phyloP scores from a whole-genome alignment of 306 rosid genomes.

The Rosa chinensis region DNA sequence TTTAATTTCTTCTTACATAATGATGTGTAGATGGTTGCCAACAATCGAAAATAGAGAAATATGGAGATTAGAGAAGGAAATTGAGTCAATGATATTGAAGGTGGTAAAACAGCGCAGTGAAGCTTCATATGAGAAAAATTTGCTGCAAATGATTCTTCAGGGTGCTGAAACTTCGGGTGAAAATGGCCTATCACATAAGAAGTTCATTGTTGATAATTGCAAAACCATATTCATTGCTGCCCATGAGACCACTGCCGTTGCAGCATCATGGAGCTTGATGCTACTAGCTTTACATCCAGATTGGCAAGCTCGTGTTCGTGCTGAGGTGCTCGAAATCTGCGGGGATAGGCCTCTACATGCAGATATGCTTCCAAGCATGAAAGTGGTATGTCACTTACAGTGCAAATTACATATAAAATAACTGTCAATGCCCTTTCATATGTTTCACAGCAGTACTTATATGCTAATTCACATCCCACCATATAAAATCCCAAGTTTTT shows the following conservation, averaged over 20 bases:
- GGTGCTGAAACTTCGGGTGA: constrained; percentile 39
- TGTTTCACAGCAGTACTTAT: too few relatives aligned
- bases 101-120: constrained; percentile 44
- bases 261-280: constrained; percentile 35
- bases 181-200: constrained; percentile 30
- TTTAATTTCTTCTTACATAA: background rate
- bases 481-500: too few relatives aligned
- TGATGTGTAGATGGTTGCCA: constrained; percentile 50
- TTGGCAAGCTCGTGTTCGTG: constrained; percentile 36
- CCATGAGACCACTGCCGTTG: constrained; percentile 31
- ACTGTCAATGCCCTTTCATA: background rate
- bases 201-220: constrained; percentile 50
- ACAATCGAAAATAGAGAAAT: constrained; percentile 47
- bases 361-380: constrained; percentile 35
- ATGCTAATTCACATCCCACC: too few relatives aligned
- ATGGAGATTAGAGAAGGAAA: constrained; percentile 61
- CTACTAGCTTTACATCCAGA: constrained; percentile 31
- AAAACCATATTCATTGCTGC: constrained; percentile 38
- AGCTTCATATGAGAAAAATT: constrained; percentile 48
- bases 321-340: constrained; percentile 23
- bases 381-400: constrained; percentile 13
- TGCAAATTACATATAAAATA: background rate
- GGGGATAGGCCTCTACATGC: constrained; percentile 15
- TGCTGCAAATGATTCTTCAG: constrained; percentile 68
- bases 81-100: constrained; percentile 42